A percentile compares a stretch with the other conserved stretches of the same genome.
Conservation (phyloP, 148 eudicot genomes). For the Rheum nobile region DNA sequence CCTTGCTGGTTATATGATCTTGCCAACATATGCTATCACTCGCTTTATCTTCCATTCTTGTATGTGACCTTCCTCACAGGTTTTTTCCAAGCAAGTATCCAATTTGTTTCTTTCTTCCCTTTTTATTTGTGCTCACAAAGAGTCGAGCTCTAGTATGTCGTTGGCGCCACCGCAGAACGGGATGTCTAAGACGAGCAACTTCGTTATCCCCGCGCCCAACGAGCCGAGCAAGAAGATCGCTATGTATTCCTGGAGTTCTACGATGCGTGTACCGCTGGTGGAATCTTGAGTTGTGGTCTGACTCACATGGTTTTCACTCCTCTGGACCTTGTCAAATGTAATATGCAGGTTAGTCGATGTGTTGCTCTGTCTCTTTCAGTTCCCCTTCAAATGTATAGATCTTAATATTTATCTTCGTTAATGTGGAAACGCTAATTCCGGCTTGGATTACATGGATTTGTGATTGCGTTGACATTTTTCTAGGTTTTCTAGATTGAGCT, state of each 20-base stretch:
- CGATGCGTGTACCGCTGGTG: conserved; percentile 56
- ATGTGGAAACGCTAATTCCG: background rate
- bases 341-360: conserved; percentile 28
- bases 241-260: conserved; percentile 54
- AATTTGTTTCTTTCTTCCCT: background rate
- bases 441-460: background rate
- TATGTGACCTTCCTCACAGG: conserved; percentile 36
- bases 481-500: background rate
- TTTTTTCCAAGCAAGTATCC: conserved; percentile 36
- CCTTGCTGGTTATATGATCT: conserved; percentile 36
- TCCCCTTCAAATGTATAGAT: background rate
- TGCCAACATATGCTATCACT: conserved; percentile 26
- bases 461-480: background rate
- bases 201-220: conserved; percentile 25
- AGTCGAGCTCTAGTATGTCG: conserved; percentile 17
- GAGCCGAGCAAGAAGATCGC: conserved; percentile 32
- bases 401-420: background rate
- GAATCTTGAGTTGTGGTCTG: conserved; percentile 34
- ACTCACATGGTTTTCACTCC: conserved; percentile 40
- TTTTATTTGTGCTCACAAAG: background rate
- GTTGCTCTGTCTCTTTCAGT: background rate
- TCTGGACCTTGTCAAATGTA: conserved; percentile 37
- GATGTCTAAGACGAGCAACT: background rate
- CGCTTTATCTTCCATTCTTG: conserved; percentile 43
- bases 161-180: background rate